Base-by-base conservation (phyloP, 495 filamentous ascomycete species). In the Ascobolus immersus region DNA sequence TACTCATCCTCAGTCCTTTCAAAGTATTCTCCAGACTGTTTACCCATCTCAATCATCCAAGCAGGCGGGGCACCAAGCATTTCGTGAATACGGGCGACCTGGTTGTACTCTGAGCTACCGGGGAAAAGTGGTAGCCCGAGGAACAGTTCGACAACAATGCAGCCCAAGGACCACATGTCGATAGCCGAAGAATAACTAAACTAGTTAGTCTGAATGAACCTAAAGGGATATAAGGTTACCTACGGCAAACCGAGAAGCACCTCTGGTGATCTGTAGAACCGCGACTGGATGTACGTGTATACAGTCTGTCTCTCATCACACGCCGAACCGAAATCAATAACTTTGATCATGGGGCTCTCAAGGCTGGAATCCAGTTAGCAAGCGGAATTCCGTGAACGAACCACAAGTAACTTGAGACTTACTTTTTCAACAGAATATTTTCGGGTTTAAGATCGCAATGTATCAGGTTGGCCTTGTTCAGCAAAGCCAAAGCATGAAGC, bases 21-120 rank as follows among this genome's bases (percentile, higher is more conserved):
- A 50, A 92, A 99, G 51, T 94, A 99, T 47, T 94, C 84, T 17
- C 79, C 78, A 2, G 81, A 74, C 49, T 99, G 89, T 54, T 94
- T 99, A 40, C 89, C 89, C 67, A 92, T 86, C 50, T 99, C 89
- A 30, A 99, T 61, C 89, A 99, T 99, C 89, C 89, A 99, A 37
- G 77, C 84, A 22, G 82, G 89, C 4, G 89, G 81, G 34, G 91
- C 66, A 9, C 84, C 86, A 17, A 99, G 67, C 89, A 99, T 99
- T 55, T 99, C 89, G 19, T 89, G 86, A 32, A 99, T 99, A 17
- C 89, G 63, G 8, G 80, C 77, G 12, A 99, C 81, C 49, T 99
- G 89, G 48, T 99, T 99, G 53, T 99, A 99, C 52, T 99, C 89
- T 8, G 89, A 99, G 5, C 86, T 94, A 3, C 89, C 89, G 3